These are phyloP conservation scores for Acer negundo DNA, from an alignment of 345 rosid genomes.

Conservation along the genomic window DNA sequence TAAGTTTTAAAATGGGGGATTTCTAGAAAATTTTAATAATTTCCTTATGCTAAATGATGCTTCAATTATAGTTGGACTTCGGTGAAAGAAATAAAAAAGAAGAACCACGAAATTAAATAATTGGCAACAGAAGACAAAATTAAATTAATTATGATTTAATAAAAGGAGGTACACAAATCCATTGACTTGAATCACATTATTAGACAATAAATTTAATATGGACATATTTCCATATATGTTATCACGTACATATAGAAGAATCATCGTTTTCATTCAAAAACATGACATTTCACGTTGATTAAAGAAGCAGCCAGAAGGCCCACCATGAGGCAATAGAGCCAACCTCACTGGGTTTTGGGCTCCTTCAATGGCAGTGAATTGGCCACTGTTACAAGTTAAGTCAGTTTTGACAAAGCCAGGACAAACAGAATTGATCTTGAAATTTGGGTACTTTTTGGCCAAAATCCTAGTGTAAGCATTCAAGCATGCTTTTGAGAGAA, in stretches of 20 bases:
- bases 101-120: too few species aligned
- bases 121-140: too few species aligned
- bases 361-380: conserved; percentile 39
- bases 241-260: too few species aligned
- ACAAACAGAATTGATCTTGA: conserved; percentile 46
- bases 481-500: conserved; percentile 41
- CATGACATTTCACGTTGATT: conserved; percentile 29
- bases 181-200: neutral
- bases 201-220: neutral
- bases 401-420: conserved; percentile 59
- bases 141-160: too few species aligned
- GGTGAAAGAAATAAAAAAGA: too few species aligned
- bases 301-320: conserved; percentile 53
- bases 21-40: too few species aligned
- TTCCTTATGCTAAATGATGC: too few species aligned
- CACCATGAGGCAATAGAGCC: conserved; percentile 42
- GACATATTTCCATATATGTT: too few species aligned
- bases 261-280: conserved; percentile 13
- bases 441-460: conserved; percentile 36
- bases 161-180: too few species aligned
- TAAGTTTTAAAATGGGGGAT: too few species aligned
- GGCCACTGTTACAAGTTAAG: conserved; percentile 35
- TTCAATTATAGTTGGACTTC: too few species aligned
- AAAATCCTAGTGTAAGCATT: conserved; percentile 49
- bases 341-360: conserved; percentile 41